A percentile compares a stretch with the other conserved stretches of the same genome.
These are phyloP conservation scores for Tetrapisispora phaffii DNA, from an alignment of 805 yeast species.

Conservation along the genomic window DNA sequence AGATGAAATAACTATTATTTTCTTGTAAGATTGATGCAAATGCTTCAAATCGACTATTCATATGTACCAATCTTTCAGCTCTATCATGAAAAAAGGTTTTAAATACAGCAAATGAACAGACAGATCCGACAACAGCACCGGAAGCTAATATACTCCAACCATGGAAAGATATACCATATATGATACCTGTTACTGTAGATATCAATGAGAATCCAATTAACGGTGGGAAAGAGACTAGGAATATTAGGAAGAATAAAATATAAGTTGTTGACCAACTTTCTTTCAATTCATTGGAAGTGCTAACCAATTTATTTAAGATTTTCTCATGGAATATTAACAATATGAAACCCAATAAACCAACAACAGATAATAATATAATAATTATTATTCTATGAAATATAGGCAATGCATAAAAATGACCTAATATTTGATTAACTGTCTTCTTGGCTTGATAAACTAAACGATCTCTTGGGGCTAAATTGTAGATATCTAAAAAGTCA, in stretches of 20 bases:
- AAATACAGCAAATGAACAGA: slow-evolving; percentile 61
- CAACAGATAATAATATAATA: slow-evolving; percentile 8
- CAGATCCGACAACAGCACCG: slow-evolving; percentile 65
- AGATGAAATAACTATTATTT: slow-evolving; percentile 52
- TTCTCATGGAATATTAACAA: slow-evolving; percentile 21
- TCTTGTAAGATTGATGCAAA: slow-evolving; percentile 66
- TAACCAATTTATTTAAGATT: slow-evolving; percentile 29
- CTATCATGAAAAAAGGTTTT: slow-evolving; percentile 45
- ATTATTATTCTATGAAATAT: slow-evolving; percentile 18
- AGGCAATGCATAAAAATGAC: slow-evolving; percentile 13
- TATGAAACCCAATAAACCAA: slow-evolving; percentile 11
- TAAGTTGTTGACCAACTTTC: slow-evolving; percentile 34
- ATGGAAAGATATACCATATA: slow-evolving; percentile 59
- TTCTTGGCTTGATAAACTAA: slow-evolving; percentile 15
- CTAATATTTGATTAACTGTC: slow-evolving; percentile 6
- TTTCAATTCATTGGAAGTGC: slow-evolving; percentile 38
- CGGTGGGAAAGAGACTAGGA: slow-evolving; percentile 82
- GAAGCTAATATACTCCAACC: slow-evolving; percentile 74
- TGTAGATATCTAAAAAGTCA: slow-evolving; percentile 26
- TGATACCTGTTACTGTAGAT: slow-evolving; percentile 62
- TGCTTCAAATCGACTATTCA: slow-evolving; percentile 60
- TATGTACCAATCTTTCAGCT: slow-evolving; percentile 50
- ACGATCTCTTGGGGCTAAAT: slow-evolving; percentile 27
- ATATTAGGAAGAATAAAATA: slow-evolving; percentile 43
- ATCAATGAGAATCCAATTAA: slow-evolving; percentile 70